Percentiles rank a stretch among this genome's conserved stretches.
Conservation (phyloP, 1,139 yeast species). For the Protomyces gravidus region DNA sequence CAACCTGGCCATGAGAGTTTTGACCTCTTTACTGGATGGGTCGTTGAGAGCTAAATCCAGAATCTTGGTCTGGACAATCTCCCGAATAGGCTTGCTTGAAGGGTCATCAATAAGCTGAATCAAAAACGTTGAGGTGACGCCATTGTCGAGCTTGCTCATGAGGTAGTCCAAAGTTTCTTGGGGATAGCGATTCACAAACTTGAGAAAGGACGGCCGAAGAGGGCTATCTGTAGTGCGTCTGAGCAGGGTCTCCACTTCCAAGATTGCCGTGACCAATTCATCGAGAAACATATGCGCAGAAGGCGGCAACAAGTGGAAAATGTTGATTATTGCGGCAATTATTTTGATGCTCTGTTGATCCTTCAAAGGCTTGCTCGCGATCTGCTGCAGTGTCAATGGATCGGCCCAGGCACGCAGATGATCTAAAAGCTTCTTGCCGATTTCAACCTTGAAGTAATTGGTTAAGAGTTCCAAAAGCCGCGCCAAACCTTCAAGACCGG, state of each 20-base stretch:
- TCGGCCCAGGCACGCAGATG: constrained; percentile 97
- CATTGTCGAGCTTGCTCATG: constrained; percentile 59
- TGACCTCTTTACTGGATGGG: background rate
- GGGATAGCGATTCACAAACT: constrained; percentile 78
- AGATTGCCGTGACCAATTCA: constrained; percentile 70
- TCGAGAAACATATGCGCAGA: constrained; percentile 90
- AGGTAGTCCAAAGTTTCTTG: constrained; percentile 70
- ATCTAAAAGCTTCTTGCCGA: constrained; percentile 86
- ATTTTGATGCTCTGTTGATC: constrained; percentile 78
- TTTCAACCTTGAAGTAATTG: constrained; percentile 92
- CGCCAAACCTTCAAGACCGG: constrained; percentile 88
- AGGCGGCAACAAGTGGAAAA: constrained; percentile 86
- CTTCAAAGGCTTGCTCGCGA: constrained; percentile 69
- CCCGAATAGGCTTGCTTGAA: constrained; percentile 28
- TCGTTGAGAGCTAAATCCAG: background rate
- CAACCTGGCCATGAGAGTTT: background rate
- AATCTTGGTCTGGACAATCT: background rate
- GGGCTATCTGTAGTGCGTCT: constrained; percentile 87
- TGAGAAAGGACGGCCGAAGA: constrained; percentile 84
- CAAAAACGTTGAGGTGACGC: constrained; percentile 63
- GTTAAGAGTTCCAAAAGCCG: constrained; percentile 78
- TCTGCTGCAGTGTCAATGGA: constrained; percentile 64
- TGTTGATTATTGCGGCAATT: constrained; percentile 83
- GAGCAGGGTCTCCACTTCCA: constrained; percentile 72
- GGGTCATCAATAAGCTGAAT: constrained; percentile 34